These are phyloP conservation scores for Pochonia chlamydosporia DNA, from an alignment of 2,329 filamentous ascomycete genomes.

Conservation along the genomic window DNA sequence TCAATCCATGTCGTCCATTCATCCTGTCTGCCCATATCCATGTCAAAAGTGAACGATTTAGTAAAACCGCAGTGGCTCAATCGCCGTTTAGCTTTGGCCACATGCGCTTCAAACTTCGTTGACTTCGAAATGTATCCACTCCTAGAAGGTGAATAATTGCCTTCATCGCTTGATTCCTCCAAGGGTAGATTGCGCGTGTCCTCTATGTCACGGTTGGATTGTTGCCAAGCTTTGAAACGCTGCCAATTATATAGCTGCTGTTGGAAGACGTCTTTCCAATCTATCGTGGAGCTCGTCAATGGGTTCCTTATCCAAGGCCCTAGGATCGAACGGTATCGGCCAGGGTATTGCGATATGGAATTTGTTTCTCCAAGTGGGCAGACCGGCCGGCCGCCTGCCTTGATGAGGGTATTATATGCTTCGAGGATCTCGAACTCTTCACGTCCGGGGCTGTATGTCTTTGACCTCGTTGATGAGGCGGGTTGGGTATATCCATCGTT, in stretches of 20 bases:
- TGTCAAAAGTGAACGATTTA: conserved; percentile 1
- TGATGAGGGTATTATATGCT: conserved; percentile 5
- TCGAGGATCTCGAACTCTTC: conserved; percentile 7
- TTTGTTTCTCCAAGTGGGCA: conserved; percentile 2
- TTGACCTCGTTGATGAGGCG: not conserved
- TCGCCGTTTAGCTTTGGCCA: not conserved
- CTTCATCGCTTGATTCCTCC: not conserved
- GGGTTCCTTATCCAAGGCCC: not conserved
- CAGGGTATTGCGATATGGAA: conserved; percentile 4
- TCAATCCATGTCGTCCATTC: conserved; percentile 9
- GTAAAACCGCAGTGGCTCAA: conserved; percentile 3
- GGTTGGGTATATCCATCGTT: not conserved
- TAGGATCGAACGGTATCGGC: not conserved
- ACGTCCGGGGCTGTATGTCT: conserved; percentile 3
- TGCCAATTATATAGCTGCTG: conserved; percentile 7
- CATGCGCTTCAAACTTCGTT: not conserved
- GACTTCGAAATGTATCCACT: not conserved
- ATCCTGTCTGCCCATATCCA: conserved; percentile 2
- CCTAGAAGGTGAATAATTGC: not conserved
- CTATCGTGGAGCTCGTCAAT: not conserved
- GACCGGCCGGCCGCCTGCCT: conserved; percentile 4
- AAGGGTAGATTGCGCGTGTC: not conserved
- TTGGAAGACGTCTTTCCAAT: conserved; percentile 7
- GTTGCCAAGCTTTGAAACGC: conserved; percentile 5
- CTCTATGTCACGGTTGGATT: not conserved